Base-by-base conservation (phyloP, 169 alveolate species). In the Theileria parva region DNA sequence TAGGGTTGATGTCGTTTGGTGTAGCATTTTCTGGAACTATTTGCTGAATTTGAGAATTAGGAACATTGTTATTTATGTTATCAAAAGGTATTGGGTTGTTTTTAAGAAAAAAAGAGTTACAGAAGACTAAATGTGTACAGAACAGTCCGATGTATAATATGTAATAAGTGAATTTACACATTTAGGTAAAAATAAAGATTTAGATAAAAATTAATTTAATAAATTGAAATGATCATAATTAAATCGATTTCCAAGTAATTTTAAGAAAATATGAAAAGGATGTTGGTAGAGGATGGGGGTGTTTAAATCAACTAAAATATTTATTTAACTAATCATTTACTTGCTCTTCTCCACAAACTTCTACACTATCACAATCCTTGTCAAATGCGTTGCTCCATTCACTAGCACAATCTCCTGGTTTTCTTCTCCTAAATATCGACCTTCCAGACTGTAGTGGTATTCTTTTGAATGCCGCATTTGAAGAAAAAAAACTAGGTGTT, bases 361-460 rank as follows among this genome's bases (percentile, higher is more conserved):
- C 55, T n/a, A 27, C 64, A 68, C 32, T 23, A 2, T 72, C 79
- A 27, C 8, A 53, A n/a, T 83, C 89, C 19, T 83, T 83, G 19
- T 72, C 84, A 63, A 92, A 93, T 39, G 95, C 95, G 67, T 93
- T 93, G 53, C 94, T 85, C 96, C 96, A 93, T 68, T 93, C 96
- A 37, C 91, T 85, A 37, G 66, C 74, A 25, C 88, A 71, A 79
- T 93, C 96, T 21, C 96, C 96, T 66, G 76, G 89, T 28, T 77
- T 48, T 34, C 93, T 79, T 39, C 96, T 78, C 21, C 95, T 59
- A 51, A 92, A 85, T 19, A 93, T 91, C 30, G 88, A 34, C 57
- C 79, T 34, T 61, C 80, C 51, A 7, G 80, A 70, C 32, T 74
- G 51, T 12, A 85, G 32, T 0, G 89, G 89, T 37, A 85, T 78